Base-by-base conservation (phyloP, 2,329 filamentous ascomycete species). In the Trichoderma endophyticum region DNA sequence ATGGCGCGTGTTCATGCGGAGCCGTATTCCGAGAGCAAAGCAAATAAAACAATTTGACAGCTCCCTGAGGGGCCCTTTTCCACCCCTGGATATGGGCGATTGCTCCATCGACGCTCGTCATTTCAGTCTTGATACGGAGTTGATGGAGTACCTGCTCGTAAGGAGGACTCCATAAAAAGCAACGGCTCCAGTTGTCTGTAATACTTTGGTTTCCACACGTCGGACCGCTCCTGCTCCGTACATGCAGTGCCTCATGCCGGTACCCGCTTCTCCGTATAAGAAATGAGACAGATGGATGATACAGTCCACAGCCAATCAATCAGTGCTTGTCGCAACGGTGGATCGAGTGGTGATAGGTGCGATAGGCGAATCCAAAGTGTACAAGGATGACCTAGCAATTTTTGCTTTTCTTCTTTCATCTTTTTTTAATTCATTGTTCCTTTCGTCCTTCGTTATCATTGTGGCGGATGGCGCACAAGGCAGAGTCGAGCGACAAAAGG, bases 231-330 rank as follows among this genome's bases (percentile, higher is more conserved):
- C 66, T 21, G 57, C 48, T 34, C 51, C 43, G 28, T 32, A 43
- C 15, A 43, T 43, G 18, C 28, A 57, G 36, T 36, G 48, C 64
- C 64, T 67, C 64, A 67, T 30, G 21, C 30, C 30, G 57, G 30
- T 60, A 32, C 34, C 66, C 66, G 57, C 48, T 32, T 61, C 43
- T 70, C 68, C 43, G 39, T 39, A 39, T 30, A 30, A 70, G 68
- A 70, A 64, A 70, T 64, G 68, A 70, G 68, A 64, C 67, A 34
- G 54, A 54, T 32, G 54, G 36, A 60, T 63, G 68, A 54, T 34
- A 54, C 48, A 54, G 30, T 36, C 34, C 34, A 36, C 34, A 24
- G 30, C 34, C 59, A 32, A n/a, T 18, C 60, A 60, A 21, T 30
- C 34, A 32, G 21, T 12, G 59, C 24, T 56, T 34, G 62, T 71